These are phyloP conservation scores for Boletus edulis DNA, from an alignment of 768 basidiomycete genomes.

Conservation along the genomic window DNA sequence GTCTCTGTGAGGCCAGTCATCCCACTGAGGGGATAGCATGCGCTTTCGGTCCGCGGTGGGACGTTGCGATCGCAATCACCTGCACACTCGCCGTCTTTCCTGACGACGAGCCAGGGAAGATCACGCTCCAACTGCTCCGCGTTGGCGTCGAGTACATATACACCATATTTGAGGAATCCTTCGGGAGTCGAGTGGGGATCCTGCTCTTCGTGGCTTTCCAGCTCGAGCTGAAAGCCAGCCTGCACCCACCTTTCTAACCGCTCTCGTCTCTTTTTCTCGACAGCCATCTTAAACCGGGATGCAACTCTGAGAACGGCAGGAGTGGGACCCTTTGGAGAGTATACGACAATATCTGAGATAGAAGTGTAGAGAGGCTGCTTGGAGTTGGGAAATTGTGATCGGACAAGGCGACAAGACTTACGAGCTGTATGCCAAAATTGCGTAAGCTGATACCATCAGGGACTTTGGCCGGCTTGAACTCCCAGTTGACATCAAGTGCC, in stretches of 20 bases:
- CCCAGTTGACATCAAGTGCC: constrained; percentile 40
- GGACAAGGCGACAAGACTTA: constrained; percentile 40
- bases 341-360: constrained; percentile 87
- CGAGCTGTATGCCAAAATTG: constrained; percentile 88
- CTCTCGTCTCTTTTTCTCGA: constrained; percentile 56
- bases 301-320: constrained; percentile 59
- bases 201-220: constrained; percentile 8
- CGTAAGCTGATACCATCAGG: constrained; percentile 82
- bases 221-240: constrained; percentile 11
- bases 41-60: neutral
- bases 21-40: neutral
- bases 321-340: constrained; percentile 67
- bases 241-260: constrained; percentile 30
- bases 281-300: constrained; percentile 60
- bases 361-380: constrained; percentile 77
- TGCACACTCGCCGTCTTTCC: constrained; percentile 25
- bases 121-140: constrained; percentile 26
- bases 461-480: constrained; percentile 68
- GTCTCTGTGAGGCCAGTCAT: constrained; percentile 29
- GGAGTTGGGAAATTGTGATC: constrained; percentile 6
- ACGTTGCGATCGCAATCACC: constrained; percentile 18
- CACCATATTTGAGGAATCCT: constrained; percentile 30
- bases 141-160: constrained; percentile 31
- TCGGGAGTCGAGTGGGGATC: constrained; percentile 23
- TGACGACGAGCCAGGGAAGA: constrained; percentile 28